Conservation (phyloP, 495 filamentous ascomycete species). For the Lasiosphaeria ovina region DNA sequence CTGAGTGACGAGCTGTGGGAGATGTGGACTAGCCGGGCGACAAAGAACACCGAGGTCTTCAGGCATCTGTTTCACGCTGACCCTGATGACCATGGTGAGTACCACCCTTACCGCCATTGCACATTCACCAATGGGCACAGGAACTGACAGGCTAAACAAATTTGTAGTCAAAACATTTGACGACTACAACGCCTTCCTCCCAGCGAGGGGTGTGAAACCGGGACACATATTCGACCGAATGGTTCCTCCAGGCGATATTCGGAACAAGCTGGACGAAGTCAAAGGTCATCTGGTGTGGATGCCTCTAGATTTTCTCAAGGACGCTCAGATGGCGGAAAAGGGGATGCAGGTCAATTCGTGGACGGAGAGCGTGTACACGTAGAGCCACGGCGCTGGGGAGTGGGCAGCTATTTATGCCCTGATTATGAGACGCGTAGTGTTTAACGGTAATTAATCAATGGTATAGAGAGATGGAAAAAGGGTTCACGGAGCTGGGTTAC, state of each 20-base stretch:
- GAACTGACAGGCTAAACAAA: constrained; percentile 3
- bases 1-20: constrained; percentile 79
- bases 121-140: background rate
- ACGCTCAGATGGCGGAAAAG: constrained; percentile 88
- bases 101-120: constrained; percentile 1
- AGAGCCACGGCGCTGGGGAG: constrained; percentile 5
- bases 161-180: constrained; percentile 73
- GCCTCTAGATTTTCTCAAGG: constrained; percentile 79
- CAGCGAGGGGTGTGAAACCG: constrained; percentile 65
- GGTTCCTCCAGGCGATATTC: constrained; percentile 65
- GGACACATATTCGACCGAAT: constrained; percentile 83
- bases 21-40: constrained; percentile 74
- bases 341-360: constrained; percentile 57
- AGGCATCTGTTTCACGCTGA: constrained; percentile 88
- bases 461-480: too few relatives aligned
- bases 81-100: constrained; percentile 76
- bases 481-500: too few relatives aligned
- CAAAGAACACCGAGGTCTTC: constrained; percentile 79
- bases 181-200: constrained; percentile 78
- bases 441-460: too few relatives aligned
- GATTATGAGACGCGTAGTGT: too few relatives aligned
- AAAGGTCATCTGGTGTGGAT: constrained; percentile 95
- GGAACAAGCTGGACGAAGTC: constrained; percentile 71
- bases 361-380: constrained; percentile 51
- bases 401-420: background rate